Evolutionary conservation across 495 filamentous ascomycete species (phyloP), one percentile per base, ranked within the genome.

Genomic region (Lichenothelia convexa): DNA sequence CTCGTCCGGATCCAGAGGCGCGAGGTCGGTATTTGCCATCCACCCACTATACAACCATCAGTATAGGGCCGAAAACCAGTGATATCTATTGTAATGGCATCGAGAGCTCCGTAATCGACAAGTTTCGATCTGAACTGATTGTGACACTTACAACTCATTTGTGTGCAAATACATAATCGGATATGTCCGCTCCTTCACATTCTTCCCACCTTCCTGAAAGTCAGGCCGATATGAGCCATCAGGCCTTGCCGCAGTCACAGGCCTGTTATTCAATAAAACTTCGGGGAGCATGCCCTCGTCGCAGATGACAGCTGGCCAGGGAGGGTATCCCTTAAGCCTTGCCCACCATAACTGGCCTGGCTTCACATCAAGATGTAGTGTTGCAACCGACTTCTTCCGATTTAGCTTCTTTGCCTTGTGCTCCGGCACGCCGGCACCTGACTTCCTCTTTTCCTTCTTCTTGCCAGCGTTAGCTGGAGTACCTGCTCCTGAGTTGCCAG

Each of bases 131-230:
- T n/a, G n/a, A n/a, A n/a, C n/a, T n/a, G n/a, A n/a, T n/a, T n/a
- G n/a, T n/a, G 15, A 29, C 24, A 74, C 85, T 68, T 61, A 94
- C 86, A 94, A 94, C 64, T 93, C 83, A 53, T 93, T 91, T 36
- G 84, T 91, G 40, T 73, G 64, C 37, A 94, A 62, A 56, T 89
- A 94, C 85, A 93, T 93, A 43, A 94, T 73, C 2, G 86, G 83
- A 53, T 78, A 93, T 4, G 79, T 84, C 29, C 86, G 68, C 54
- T 93, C 83, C 26, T 72, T 67, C 13, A 65, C 75, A 37, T 82
- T 78, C 62, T 83, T 85, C 41, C 76, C 84, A 39, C 71, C 83
- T 46, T 89, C 82, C 19, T 71, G 68, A 51, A 78, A 87, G 45
- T 83, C 82, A 32, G 80, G 78, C 32, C 78, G 73, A 57, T 83